phyloP scores from a whole-genome alignment of 2,329 filamentous ascomycete genomes.

The Botrytis porri region DNA sequence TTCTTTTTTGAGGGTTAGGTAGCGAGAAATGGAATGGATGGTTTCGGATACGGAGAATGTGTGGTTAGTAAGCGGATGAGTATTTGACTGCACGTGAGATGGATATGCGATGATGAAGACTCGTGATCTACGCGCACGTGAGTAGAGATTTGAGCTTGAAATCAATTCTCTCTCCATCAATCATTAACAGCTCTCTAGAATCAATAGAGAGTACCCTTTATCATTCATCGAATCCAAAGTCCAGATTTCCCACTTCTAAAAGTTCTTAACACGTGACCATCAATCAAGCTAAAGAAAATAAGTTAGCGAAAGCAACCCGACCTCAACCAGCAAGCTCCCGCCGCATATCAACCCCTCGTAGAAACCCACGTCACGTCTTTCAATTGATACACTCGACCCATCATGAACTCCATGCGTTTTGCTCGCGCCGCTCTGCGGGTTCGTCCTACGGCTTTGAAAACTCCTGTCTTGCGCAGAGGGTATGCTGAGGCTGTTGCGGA shows the following conservation, averaged over 20 bases:
- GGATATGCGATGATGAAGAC: background rate
- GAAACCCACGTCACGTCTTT: constrained; percentile 32
- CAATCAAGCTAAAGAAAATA: constrained; percentile 21
- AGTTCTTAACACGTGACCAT: background rate
- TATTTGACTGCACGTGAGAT: background rate
- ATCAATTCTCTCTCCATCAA: background rate
- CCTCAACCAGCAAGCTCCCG: constrained; percentile 32
- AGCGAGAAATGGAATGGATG: background rate
- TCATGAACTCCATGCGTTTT: constrained; percentile 93
- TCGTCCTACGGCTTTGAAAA: constrained; percentile 72
- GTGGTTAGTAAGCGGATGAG: background rate
- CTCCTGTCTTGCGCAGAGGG: constrained; percentile 77
- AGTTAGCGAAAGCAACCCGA: constrained; percentile 16
- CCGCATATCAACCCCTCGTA: constrained; percentile 23
- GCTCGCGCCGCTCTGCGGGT: constrained; percentile 85
- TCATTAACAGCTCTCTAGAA: accelerated
- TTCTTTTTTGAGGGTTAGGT: background rate
- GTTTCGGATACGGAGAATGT: background rate
- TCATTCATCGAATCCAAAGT: too few species aligned
- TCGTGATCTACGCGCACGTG: background rate
- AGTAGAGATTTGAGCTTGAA: accelerated
- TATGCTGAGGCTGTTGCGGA: constrained; percentile 87
- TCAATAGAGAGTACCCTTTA: background rate
- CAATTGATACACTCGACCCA: constrained; percentile 46
- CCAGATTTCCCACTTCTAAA: too few species aligned